Evolutionary conservation across 495 filamentous ascomycete species (phyloP), one percentile per base, ranked within the genome.

Genomic region (Hyphodiscus hymeniophilus): DNA sequence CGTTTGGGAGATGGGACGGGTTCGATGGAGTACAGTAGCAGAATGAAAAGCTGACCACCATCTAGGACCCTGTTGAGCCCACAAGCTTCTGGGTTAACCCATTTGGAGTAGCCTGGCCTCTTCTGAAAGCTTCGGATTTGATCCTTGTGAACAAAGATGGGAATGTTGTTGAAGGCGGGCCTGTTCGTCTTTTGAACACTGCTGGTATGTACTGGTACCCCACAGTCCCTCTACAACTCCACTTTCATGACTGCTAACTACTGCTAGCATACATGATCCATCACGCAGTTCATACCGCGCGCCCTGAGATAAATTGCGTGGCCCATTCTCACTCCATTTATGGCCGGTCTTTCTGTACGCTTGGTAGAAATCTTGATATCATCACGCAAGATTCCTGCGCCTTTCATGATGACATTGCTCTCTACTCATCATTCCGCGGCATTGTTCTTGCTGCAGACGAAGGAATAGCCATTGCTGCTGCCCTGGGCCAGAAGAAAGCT

Each of bases 81-180:
- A 57, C 60, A 6, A 77, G 73, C 3, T 89, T 89, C 69, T 89
- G 84, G 85, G 85, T 89, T 17, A 89, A 89, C 51, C 86, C 86
- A 0, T 85, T 89, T 55, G 85, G 86, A 24, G 71, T 79, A 8
- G 72, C 81, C 0, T 89, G 87, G 64, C 76, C 74, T 17, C 61
- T 81, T 45, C 84, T 90, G 41, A 84, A 77, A 45, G 72, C 73
- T 23, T 81, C 75, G 8, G 83, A 88, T 57, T 70, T 91, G 23
- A 85, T 91, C 51, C 77, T 73, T 28, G 84, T 91, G 28, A 68
- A 83, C 55, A 68, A 80, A 38, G 55, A 65, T 0, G 85, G 84
- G 2, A 63, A 79, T 34, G 72, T 89, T 20, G 75, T 91, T 45
- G 85, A 76, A 24, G 83, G 85, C 4, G 84, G 85, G 1, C 57